These are phyloP conservation scores for Picocystis sp. DNA, from an alignment of 163 green algal genomes.

Conservation along the genomic window DNA sequence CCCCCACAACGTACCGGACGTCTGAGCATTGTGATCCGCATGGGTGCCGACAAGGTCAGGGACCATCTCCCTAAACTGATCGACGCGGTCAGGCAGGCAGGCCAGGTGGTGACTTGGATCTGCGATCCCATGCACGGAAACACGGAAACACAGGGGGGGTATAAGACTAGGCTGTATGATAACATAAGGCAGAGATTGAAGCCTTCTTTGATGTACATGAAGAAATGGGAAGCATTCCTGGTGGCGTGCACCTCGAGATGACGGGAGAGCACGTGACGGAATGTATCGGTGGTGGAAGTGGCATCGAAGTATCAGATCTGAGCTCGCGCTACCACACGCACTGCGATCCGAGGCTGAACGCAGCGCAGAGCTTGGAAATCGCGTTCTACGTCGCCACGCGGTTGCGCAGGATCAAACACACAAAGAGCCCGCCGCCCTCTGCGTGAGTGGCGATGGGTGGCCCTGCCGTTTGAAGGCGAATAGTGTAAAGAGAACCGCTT, in stretches of 20 bases:
- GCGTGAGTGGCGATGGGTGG: too few species aligned
- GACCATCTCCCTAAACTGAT: slow-evolving; percentile 66
- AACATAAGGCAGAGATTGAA: slow-evolving; percentile 61
- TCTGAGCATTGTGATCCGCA: slow-evolving; percentile 85
- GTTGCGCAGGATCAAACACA: slow-evolving; percentile 17
- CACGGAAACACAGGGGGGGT: slow-evolving; percentile 77
- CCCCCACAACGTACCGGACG: slow-evolving; percentile 80
- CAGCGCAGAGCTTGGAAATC: slow-evolving; percentile 93
- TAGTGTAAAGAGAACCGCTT: too few species aligned
- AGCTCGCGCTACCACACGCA: slow-evolving; percentile 91
- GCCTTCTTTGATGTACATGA: slow-evolving; percentile 95
- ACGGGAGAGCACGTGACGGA: slow-evolving; percentile 88
- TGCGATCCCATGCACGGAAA: slow-evolving; percentile 99
- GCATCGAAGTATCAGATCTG: slow-evolving; percentile 49
- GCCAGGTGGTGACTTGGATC: slow-evolving; percentile 82
- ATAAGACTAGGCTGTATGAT: slow-evolving; percentile 93
- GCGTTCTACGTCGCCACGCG: slow-evolving; percentile 83
- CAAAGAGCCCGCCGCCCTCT: background rate
- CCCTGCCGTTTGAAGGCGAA: too few species aligned
- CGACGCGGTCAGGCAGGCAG: slow-evolving; percentile 35
- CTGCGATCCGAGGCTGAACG: slow-evolving; percentile 97
- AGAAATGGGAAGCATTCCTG: slow-evolving; percentile 44
- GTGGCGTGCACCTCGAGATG: slow-evolving; percentile 98
- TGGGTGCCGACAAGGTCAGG: slow-evolving; percentile 77
- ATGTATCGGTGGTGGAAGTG: slow-evolving; percentile 13